Conservation (phyloP, 2,329 filamentous ascomycete genomes). For the Aspergillus unguis region DNA sequence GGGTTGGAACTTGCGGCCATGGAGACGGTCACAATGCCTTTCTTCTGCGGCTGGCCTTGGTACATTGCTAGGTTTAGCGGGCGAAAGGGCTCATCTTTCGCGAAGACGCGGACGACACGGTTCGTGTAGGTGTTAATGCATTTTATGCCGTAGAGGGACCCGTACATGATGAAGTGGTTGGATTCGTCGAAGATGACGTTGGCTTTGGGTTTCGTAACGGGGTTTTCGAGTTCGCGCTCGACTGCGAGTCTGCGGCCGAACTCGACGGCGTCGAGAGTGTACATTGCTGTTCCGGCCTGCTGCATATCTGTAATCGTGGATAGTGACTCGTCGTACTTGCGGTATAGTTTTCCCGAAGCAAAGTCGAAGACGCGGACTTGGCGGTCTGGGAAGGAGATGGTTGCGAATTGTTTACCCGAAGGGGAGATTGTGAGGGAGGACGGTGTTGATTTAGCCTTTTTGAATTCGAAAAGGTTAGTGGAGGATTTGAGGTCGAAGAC, state of each 20-base stretch:
- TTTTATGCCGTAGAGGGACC: constrained; percentile 87
- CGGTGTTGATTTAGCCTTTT: constrained; percentile 85
- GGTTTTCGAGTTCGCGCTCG: constrained; percentile 79
- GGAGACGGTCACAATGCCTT: constrained; percentile 85
- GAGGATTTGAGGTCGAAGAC: constrained; percentile 93
- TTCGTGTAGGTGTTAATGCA: constrained; percentile 96
- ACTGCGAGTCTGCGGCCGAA: constrained; percentile 84
- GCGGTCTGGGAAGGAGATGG: constrained; percentile 87
- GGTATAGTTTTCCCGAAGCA: constrained; percentile 76
- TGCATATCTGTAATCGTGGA: constrained; percentile 91
- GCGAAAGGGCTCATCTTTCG: constrained; percentile 82
- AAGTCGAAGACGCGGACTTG: constrained; percentile 95
- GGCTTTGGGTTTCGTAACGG: constrained; percentile 63
- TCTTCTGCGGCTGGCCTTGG: constrained; percentile 92
- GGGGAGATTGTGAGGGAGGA: constrained; percentile 81
- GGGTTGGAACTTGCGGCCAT: constrained; percentile 97
- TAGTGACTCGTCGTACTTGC: constrained; percentile 93
- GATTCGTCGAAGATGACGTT: constrained; percentile 97
- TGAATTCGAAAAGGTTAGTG: constrained; percentile 95
- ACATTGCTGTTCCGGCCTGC: constrained; percentile 77
- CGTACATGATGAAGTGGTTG: constrained; percentile 90
- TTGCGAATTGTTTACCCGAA: constrained; percentile 78
- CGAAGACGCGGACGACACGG: constrained; percentile 84
- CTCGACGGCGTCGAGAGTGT: constrained; percentile 83
- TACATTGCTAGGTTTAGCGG: constrained; percentile 81